phyloP scores from a whole-genome alignment of 139 green algal species.

The Yamagishiella unicocca region DNA sequence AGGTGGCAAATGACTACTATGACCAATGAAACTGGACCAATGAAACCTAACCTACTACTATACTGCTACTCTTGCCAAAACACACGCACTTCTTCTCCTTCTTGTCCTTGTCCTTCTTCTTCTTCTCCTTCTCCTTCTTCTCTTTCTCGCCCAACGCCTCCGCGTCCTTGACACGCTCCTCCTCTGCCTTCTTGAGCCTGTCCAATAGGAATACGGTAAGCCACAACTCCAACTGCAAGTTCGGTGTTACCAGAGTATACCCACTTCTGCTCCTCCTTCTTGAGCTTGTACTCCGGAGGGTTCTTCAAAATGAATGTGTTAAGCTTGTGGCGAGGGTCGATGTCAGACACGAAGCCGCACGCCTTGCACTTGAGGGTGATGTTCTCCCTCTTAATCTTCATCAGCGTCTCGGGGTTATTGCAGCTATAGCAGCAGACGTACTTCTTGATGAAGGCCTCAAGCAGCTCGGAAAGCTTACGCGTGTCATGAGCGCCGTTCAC shows the following conservation, averaged over 20 bases:
- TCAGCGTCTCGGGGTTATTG: constrained; percentile 97
- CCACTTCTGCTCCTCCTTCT: constrained; percentile 92
- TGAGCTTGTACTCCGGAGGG: constrained; percentile 93
- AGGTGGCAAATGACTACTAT: neutral
- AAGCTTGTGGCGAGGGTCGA: constrained; percentile 97
- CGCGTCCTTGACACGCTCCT: constrained; percentile 85
- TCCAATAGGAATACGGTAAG: neutral
- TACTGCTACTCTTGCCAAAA: no score
- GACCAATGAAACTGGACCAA: neutral
- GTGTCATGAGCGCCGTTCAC: constrained; percentile 92
- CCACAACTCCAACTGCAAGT: neutral
- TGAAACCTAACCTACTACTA: neutral
- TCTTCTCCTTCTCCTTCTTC: constrained; percentile 83
- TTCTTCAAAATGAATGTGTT: constrained; percentile 99
- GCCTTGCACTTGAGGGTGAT: constrained; percentile 98
- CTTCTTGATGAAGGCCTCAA: constrained; percentile 99
- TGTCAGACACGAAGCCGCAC: constrained; percentile 82
- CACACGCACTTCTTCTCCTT: constrained; percentile 62
- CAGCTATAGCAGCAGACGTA: constrained; percentile 99
- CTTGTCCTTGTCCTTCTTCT: constrained; percentile 70
- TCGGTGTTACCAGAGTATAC: no score
- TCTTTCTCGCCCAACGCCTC: constrained; percentile 72
- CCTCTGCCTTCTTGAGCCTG: constrained; percentile 93
- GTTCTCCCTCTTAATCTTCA: constrained; percentile 92
- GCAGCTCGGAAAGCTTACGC: constrained; percentile 84